These are phyloP conservation scores for Pyrenophora tritici-repentis DNA, from an alignment of 2,329 filamentous ascomycete species.

Conservation along the genomic window DNA sequence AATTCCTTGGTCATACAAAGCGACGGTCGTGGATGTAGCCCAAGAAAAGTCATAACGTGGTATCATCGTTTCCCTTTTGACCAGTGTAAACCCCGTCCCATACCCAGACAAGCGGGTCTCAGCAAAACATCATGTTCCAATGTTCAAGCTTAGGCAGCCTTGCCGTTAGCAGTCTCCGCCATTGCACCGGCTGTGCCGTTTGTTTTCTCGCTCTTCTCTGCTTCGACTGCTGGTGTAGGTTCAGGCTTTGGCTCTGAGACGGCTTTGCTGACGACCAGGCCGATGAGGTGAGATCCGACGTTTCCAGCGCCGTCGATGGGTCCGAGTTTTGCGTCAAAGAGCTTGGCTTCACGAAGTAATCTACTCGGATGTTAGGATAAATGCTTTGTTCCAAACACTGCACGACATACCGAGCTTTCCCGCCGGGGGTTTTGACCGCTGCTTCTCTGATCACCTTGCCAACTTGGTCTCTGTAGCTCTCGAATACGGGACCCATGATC, in stretches of 20 bases:
- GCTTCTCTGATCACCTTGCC: constrained; percentile 71
- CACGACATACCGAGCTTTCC: constrained; percentile 69
- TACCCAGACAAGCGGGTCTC: no score
- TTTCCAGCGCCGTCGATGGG: constrained; percentile 81
- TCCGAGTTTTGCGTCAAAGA: constrained; percentile 70
- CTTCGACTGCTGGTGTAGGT: constrained; percentile 1
- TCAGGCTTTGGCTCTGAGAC: constrained; percentile 25
- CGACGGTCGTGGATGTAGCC: no score
- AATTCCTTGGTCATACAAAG: no score
- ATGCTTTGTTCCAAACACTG: no score
- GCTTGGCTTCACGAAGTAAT: constrained; percentile 76
- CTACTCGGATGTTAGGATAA: constrained; percentile 51
- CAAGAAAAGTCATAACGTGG: no score
- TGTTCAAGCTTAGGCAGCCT: no score
- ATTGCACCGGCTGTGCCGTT: neutral
- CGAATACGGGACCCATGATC: constrained; percentile 87
- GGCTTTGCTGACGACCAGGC: constrained; percentile 65
- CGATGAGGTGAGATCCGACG: constrained; percentile 70
- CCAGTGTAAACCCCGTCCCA: no score
- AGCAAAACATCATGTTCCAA: no score
- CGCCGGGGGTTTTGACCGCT: constrained; percentile 67
- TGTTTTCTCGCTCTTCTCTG: constrained; percentile 7
- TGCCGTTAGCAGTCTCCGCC: neutral
- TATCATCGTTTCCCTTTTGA: no score
- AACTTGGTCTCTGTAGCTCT: constrained; percentile 79